Conservation (phyloP, 2,329 filamentous ascomycete species). For the Pseudocercospora pini-densiflorae region DNA sequence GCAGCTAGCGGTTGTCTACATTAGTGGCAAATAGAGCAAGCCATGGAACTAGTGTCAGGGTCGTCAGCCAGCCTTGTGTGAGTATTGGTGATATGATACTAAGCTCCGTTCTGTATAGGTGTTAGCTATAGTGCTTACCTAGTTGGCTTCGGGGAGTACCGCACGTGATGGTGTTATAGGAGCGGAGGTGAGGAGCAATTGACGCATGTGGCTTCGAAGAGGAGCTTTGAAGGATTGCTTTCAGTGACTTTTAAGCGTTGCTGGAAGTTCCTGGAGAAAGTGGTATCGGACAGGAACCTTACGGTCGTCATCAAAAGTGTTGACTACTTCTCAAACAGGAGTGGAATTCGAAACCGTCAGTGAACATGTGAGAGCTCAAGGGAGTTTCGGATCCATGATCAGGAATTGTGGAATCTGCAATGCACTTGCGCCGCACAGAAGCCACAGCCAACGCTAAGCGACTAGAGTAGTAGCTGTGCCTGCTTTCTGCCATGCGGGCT, state of each 20-base stretch:
- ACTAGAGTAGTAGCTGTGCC: not conserved
- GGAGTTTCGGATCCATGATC: not conserved
- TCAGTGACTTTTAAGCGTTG: not conserved
- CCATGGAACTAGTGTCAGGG: not conserved
- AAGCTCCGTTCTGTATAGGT: not conserved
- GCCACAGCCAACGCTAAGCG: not conserved
- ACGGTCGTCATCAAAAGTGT: no score
- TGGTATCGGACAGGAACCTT: not conserved
- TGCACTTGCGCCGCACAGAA: not conserved
- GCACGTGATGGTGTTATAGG: not conserved
- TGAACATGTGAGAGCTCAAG: not conserved
- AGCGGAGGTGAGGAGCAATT: not conserved
- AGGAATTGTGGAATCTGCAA: not conserved
- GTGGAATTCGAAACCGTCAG: no score
- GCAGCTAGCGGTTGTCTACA: slow-evolving; percentile 5
- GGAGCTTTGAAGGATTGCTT: no score
- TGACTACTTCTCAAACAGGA: no score
- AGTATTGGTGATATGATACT: not conserved
- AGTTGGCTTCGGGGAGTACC: not conserved
- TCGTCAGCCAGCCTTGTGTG: not conserved
- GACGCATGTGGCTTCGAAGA: not conserved
- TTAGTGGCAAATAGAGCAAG: slow-evolving; percentile 7
- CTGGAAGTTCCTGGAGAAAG: not conserved
- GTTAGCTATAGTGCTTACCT: not conserved
- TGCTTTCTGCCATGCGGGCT: not conserved